Evolutionary conservation across 768 basidiomycete species (phyloP).

Genomic region (Wakefieldia striispora): DNA sequence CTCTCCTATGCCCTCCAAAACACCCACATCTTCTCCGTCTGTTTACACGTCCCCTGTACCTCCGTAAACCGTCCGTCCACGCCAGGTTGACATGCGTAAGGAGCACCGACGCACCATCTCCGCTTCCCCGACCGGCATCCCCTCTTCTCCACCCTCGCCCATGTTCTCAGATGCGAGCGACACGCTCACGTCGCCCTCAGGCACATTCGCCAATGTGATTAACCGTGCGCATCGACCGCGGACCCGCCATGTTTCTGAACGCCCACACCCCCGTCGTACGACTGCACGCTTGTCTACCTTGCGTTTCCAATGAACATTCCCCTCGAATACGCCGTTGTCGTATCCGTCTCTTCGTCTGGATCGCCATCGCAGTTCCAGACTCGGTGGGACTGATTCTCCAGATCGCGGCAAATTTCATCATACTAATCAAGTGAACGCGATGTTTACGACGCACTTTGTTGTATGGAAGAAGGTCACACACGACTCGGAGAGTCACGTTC

Average conservation of each 20-base stretch:
- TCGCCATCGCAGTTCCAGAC: constrained; percentile 32
- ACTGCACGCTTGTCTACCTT: constrained; percentile 66
- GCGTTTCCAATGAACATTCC: constrained; percentile 61
- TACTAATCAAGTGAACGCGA: no score
- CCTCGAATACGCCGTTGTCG: constrained; percentile 37
- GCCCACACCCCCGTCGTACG: constrained; percentile 66
- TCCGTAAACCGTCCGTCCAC: constrained; percentile 57
- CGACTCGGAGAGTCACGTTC: no score
- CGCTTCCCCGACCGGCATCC: constrained; percentile 35
- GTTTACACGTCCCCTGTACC: constrained; percentile 35
- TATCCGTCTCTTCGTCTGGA: constrained; percentile 7
- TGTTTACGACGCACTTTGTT: no score
- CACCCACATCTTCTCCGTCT: constrained; percentile 47
- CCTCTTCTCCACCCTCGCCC: background rate
- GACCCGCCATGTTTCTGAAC: constrained; percentile 42
- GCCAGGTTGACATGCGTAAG: constrained; percentile 48
- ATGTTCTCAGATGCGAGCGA: constrained; percentile 30
- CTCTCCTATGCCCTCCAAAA: constrained; percentile 45
- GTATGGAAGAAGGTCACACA: no score
- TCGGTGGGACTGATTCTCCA: no score
- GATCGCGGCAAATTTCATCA: no score
- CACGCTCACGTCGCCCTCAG: constrained; percentile 39
- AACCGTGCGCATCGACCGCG: constrained; percentile 51
- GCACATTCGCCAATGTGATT: constrained; percentile 41
- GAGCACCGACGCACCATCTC: constrained; percentile 32